These are phyloP conservation scores for Hydrangea macrophylla DNA, from an alignment of 148 eudicot genomes.

Conservation along the genomic window DNA sequence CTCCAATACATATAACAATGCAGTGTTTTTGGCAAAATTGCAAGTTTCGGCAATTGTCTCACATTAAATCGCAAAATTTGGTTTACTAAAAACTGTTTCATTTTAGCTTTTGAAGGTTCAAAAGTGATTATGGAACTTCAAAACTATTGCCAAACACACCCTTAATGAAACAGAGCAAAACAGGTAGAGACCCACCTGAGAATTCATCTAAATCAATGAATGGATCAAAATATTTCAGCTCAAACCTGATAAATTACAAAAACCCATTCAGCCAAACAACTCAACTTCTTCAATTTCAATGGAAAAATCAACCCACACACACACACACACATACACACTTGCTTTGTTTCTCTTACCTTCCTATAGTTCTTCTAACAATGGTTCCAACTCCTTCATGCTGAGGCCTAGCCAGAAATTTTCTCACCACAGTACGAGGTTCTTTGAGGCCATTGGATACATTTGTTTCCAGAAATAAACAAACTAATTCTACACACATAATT, in stretches of 20 bases:
- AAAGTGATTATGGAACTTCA: too few species aligned
- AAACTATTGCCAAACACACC: too few species aligned
- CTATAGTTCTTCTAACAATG: conserved; percentile 78
- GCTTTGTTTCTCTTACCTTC: conserved; percentile 38
- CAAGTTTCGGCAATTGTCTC: too few species aligned
- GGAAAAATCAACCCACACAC: not conserved
- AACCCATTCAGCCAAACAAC: conserved; percentile 15
- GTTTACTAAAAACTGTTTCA: too few species aligned
- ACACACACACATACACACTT: too few species aligned
- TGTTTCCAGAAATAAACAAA: too few species aligned
- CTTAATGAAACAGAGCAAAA: conserved; percentile 15
- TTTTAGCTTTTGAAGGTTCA: too few species aligned
- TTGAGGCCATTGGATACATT: conserved; percentile 26
- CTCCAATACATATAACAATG: too few species aligned
- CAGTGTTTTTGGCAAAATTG: too few species aligned
- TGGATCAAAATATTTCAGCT: conserved; percentile 78
- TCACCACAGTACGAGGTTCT: conserved; percentile 50
- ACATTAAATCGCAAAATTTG: too few species aligned
- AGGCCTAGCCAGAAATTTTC: conserved; percentile 69
- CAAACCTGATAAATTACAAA: conserved; percentile 45
- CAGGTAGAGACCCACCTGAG: conserved; percentile 41
- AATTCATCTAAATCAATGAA: conserved; percentile 76
- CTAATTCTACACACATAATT: too few species aligned
- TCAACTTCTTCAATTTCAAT: not conserved
- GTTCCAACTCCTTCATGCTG: conserved; percentile 88